Base-by-base conservation (phyloP, 73 alveolate genomes). In the Durusdinium trenchii region DNA sequence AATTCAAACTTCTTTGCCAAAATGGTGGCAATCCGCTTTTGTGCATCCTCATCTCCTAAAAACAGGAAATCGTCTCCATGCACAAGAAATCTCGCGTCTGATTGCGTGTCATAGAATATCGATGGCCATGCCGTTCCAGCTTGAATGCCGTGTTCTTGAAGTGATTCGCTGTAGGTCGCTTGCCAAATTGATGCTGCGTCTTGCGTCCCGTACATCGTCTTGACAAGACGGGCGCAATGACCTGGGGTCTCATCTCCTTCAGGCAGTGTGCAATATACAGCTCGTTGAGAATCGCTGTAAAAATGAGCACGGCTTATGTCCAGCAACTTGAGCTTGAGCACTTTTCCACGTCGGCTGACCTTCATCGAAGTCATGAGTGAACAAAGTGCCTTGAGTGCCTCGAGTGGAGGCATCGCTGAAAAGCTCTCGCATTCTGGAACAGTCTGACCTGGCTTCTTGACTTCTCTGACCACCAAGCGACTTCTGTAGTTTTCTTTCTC, bases 241-340 rank as follows among this genome's bases (percentile, higher is more conserved):
- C 95, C 95, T 0, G 60, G 64, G 32, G 36, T 42, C 71, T 86
- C 83, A 12, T 60, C 83, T 3, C 82, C 83, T 38, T 52, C 83
- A 2, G 95, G 95, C 18, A 86, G 46, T 23, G 52, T 60, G n/a
- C 30, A 54, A 64, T 38, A 86, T 3, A 86, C 46, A 42, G 62
- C 38, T 3, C 95, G 60, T 2, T 32, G 18, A 0, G 95, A 57
- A 0, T 30, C 64, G 0, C 83, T 57, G 26, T 86, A 60, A 36
- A 86, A 86, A 48, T 86, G 95, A 32, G 95, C 95, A 2, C 95
- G 57, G 38, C 81, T 48, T 38, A 86, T 86, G 95, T 86, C 95
- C 0, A n/a, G 52, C 83, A 86, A 16, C 83, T 36, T 38, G 32
- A 57, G n/a, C 71, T 45, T 32, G 75, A 83, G 20, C 48, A 5